Conservation (phyloP, 1,284 basidiomycete species). For the Spongispora temasekensis region DNA sequence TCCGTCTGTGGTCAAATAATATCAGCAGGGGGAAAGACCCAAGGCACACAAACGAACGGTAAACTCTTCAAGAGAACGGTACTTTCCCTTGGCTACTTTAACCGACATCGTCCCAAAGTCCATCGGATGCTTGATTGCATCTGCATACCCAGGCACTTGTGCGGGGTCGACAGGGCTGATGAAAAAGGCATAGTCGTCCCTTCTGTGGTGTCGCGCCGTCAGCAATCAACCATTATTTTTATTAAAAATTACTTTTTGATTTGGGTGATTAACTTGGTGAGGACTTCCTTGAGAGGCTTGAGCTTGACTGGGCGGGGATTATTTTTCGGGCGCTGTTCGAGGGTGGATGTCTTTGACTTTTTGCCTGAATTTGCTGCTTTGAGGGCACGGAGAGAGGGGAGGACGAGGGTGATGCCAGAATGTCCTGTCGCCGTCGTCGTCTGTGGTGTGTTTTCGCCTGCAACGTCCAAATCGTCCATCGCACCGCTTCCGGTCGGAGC, state of each 20-base stretch:
- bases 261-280: slow-evolving; percentile 62
- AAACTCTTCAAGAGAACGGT: slow-evolving; percentile 76
- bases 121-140: slow-evolving; percentile 75
- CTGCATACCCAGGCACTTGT: slow-evolving; percentile 69
- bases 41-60: slow-evolving; percentile 46
- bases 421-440: slow-evolving; percentile 15
- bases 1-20: slow-evolving; percentile 52
- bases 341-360: slow-evolving; percentile 25
- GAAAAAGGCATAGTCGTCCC: slow-evolving; percentile 87
- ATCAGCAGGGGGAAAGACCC: background rate
- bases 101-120: slow-evolving; percentile 78
- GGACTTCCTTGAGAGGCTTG: slow-evolving; percentile 75
- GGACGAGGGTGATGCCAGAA: slow-evolving; percentile 46
- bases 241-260: slow-evolving; percentile 61
- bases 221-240: slow-evolving; percentile 5
- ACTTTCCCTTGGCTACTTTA: slow-evolving; percentile 65
- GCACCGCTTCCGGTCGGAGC: slow-evolving; percentile 8
- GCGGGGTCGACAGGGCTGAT: slow-evolving; percentile 65
- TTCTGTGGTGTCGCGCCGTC: slow-evolving; percentile 45
- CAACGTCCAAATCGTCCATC: slow-evolving; percentile 31
- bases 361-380: slow-evolving; percentile 37
- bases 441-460: slow-evolving; percentile 18
- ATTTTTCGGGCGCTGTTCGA: slow-evolving; percentile 41
- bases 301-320: slow-evolving; percentile 61
- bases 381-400: slow-evolving; percentile 44